Evolutionary conservation across 169 alveolate genomes (phyloP).

Genomic region (Besnoitia besnoiti): DNA sequence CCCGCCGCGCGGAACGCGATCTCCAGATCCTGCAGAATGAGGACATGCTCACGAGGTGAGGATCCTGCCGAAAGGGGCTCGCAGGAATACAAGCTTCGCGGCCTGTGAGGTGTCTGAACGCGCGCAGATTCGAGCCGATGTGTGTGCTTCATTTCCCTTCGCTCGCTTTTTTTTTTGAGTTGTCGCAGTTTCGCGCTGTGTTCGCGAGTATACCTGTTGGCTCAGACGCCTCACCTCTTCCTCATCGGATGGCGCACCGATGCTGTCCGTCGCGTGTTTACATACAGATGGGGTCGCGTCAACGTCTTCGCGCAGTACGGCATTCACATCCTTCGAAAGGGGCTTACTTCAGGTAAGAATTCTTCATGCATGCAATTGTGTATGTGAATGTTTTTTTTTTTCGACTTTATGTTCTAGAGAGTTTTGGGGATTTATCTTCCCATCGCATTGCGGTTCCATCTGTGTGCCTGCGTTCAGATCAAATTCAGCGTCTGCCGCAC

Average conservation of each 20-base stretch:
- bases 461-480: conserved; percentile 9
- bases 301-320: conserved; percentile 79
- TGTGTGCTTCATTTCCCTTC: too few relatives aligned
- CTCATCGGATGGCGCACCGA: too few relatives aligned
- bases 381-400: neutral
- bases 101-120: too few relatives aligned
- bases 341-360: conserved; percentile 74
- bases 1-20: conserved; percentile 76
- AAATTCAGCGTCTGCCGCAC: conserved; percentile 36
- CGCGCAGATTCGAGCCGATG: too few relatives aligned
- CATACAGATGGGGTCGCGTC: conserved; percentile 74
- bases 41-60: conserved; percentile 68
- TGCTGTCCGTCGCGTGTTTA: too few relatives aligned
- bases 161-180: neutral
- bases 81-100: too few relatives aligned
- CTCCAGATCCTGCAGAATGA: conserved; percentile 74
- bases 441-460: neutral
- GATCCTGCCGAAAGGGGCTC: neutral
- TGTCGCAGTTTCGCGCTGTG: too few relatives aligned
- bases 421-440: neutral
- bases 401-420: neutral
- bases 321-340: conserved; percentile 77
- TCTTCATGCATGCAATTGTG: too few relatives aligned
- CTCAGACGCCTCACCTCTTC: too few relatives aligned
- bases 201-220: too few relatives aligned